phyloP scores from a whole-genome alignment of 495 filamentous ascomycete genomes.

The Neurospora intermedia region DNA sequence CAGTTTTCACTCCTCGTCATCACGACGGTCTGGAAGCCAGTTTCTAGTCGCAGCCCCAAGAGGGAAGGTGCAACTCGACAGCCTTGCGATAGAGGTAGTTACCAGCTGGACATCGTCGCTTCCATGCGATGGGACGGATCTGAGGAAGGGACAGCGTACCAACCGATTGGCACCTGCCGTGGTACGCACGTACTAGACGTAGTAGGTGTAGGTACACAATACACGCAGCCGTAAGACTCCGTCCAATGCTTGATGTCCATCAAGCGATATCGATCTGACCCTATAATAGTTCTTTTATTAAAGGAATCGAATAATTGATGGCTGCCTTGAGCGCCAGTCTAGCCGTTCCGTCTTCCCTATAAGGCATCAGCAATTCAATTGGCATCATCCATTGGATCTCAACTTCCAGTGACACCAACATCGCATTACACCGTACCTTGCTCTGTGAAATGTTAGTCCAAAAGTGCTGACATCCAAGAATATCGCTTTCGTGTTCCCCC shows the following conservation, averaged over 20 bases:
- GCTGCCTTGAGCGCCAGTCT: background rate
- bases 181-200: background rate
- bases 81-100: background rate
- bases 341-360: background rate
- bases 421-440: background rate
- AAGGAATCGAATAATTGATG: background rate
- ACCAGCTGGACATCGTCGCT: background rate
- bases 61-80: background rate
- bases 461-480: background rate
- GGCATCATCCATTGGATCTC: background rate
- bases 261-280: background rate
- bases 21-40: background rate
- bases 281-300: background rate
- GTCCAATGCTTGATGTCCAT: background rate
- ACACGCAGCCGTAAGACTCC: background rate
- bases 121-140: background rate
- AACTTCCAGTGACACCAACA: background rate
- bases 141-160: background rate
- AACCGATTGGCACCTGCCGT: background rate
- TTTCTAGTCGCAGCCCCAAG: background rate
- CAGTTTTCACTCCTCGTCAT: background rate
- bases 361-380: background rate
- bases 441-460: background rate
- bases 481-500: background rate
- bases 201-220: background rate